Percentiles rank a stretch among this genome's conserved stretches.
phyloP scores from a whole-genome alignment of 2,329 filamentous ascomycete genomes.

The Diaporthe ilicicola region DNA sequence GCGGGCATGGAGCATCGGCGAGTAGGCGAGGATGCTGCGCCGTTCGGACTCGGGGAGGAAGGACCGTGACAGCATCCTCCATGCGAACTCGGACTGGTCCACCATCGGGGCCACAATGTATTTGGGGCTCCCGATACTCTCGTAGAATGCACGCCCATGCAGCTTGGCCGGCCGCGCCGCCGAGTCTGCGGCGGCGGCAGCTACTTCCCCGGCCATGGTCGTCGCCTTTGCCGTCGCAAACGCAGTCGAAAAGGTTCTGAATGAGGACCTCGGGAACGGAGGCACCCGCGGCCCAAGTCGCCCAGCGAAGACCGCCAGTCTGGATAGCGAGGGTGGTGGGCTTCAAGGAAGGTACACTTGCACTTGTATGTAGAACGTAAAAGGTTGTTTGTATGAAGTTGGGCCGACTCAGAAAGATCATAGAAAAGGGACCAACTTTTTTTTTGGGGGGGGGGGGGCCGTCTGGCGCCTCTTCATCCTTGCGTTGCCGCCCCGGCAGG shows the following conservation, averaged over 20 bases:
- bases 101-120: conserved; percentile 96
- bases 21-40: conserved; percentile 81
- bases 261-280: neutral
- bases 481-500: neutral
- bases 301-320: conserved; percentile 29
- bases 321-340: neutral
- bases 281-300: conserved; percentile 17
- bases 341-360: neutral
- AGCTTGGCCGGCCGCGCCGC: conserved; percentile 61
- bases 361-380: neutral
- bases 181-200: conserved; percentile 26
- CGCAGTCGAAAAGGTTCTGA: conserved; percentile 9
- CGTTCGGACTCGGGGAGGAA: conserved; percentile 77
- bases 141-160: conserved; percentile 88
- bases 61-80: conserved; percentile 94
- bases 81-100: conserved; percentile 97
- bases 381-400: neutral
- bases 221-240: conserved; percentile 13
- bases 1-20: conserved; percentile 95
- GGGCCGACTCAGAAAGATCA: neutral
- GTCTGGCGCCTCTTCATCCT: neutral
- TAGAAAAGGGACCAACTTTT: neutral
- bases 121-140: conserved; percentile 92
- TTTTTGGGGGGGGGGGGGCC: too few relatives aligned
- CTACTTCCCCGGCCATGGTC: conserved; percentile 33